Percentiles rank a stretch among this genome's conserved stretches.
These are phyloP conservation scores for Penicillium sp. DNA, from an alignment of 2,329 filamentous ascomycete genomes.

Conservation along the genomic window DNA sequence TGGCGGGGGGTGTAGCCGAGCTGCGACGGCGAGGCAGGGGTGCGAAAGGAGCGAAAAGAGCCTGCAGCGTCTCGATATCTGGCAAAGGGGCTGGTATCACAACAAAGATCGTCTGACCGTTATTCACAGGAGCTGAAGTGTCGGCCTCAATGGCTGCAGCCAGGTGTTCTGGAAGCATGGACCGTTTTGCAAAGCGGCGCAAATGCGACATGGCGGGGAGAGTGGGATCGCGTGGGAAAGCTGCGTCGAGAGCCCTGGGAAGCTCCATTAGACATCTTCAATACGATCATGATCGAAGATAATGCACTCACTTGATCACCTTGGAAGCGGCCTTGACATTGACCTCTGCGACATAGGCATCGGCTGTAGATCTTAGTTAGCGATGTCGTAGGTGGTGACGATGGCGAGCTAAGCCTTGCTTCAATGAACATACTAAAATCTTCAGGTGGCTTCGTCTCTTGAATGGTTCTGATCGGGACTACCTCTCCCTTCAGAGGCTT, in stretches of 20 bases:
- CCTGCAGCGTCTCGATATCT: constrained; percentile 37
- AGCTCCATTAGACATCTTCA: not conserved
- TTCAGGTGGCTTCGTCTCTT: constrained; percentile 47
- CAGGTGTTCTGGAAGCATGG: constrained; percentile 39
- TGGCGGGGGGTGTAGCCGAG: constrained; percentile 2
- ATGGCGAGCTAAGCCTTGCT: not conserved
- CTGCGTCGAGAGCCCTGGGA: constrained; percentile 43
- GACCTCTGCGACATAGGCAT: constrained; percentile 51
- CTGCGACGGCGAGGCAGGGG: constrained; percentile 4
- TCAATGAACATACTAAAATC: constrained; percentile 43
- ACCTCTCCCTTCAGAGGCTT: constrained; percentile 41
- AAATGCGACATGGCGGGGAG: constrained; percentile 42
- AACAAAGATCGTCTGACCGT: constrained; percentile 44
- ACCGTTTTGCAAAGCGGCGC: constrained; percentile 46
- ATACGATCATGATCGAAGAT: not conserved
- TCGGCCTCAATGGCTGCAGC: constrained; percentile 27
- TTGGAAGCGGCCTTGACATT: constrained; percentile 49
- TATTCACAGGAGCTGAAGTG: constrained; percentile 9
- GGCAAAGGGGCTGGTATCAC: constrained; percentile 48
- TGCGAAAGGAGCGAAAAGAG: constrained; percentile 42
- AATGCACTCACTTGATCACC: constrained; percentile 45
- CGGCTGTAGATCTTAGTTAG: constrained; percentile 36
- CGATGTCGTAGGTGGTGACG: not conserved
- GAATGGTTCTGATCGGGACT: constrained; percentile 48
- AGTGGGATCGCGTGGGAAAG: constrained; percentile 40